Percentiles rank a stretch among this genome's conserved stretches.
Conservation (phyloP, 2,329 filamentous ascomycete genomes). For the Colletotrichum sp. region DNA sequence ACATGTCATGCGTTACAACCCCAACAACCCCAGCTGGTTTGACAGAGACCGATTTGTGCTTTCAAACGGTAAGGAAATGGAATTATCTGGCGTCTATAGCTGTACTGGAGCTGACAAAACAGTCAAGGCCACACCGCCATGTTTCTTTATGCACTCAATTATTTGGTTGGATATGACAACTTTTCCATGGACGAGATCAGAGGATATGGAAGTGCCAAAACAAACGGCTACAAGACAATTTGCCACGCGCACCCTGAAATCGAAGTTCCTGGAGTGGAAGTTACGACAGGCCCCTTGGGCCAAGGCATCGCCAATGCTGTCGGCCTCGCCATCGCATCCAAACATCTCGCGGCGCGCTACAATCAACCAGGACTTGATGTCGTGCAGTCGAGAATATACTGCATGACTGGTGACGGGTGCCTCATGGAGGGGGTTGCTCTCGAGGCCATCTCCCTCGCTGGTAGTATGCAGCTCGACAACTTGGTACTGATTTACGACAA, state of each 20-base stretch:
- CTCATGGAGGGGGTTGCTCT: conserved; percentile 60
- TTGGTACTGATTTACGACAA: conserved; percentile 62
- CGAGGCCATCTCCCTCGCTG: conserved; percentile 59
- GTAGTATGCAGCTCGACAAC: conserved; percentile 56
- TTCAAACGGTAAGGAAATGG: conserved; percentile 49
- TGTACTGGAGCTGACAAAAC: background rate
- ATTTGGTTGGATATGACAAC: conserved; percentile 53
- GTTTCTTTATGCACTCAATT: conserved; percentile 55
- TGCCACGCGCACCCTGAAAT: conserved; percentile 62
- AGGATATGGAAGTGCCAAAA: conserved; percentile 47
- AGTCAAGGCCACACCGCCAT: conserved; percentile 49
- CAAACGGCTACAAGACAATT: conserved; percentile 25
- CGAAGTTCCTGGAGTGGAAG: conserved; percentile 59
- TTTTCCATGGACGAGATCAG: conserved; percentile 60
- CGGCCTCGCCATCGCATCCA: conserved; percentile 59
- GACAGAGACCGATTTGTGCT: conserved; percentile 66
- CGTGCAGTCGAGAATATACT: conserved; percentile 56
- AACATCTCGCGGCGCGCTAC: conserved; percentile 55
- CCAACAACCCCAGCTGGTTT: conserved; percentile 56
- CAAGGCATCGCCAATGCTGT: conserved; percentile 63
- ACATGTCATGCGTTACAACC: conserved; percentile 63
- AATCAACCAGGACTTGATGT: conserved; percentile 54
- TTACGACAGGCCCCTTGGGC: conserved; percentile 62
- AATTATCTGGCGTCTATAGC: background rate
- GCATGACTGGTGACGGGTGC: conserved; percentile 61